Conservation (phyloP, 106 monocot species). For the Hemerocallis citrina region DNA sequence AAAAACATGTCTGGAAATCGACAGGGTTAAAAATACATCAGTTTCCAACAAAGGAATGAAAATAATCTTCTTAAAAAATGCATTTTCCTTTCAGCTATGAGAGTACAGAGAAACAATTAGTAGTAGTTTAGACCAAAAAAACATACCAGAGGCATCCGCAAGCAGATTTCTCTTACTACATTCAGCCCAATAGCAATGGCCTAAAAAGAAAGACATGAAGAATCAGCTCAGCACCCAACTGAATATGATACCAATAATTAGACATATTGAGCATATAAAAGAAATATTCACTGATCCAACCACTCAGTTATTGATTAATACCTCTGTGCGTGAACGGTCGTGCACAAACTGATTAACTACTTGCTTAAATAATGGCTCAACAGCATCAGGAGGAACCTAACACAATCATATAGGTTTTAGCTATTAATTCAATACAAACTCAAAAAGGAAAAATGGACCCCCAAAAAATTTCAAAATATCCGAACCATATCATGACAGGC, state of each 20-base stretch:
- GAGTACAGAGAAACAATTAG: background rate
- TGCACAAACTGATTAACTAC: conserved; percentile 91
- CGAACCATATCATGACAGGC: conserved; percentile 95
- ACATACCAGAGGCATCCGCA: conserved; percentile 88
- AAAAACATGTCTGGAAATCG: no score
- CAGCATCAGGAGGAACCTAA: conserved; percentile 92
- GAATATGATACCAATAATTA: conserved; percentile 1
- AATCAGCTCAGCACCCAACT: background rate
- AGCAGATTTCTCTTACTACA: conserved; percentile 83
- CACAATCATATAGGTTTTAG: no score
- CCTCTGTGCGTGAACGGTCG: conserved; percentile 82
- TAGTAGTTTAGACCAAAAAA: conserved; percentile 2
- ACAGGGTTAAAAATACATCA: no score
- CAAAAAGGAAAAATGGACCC: no score
- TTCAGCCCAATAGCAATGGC: conserved; percentile 87
- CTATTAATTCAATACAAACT: no score
- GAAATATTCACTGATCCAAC: background rate
- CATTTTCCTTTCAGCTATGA: conserved; percentile 13
- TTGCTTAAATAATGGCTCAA: conserved; percentile 85
- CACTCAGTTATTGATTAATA: conserved; percentile 2
- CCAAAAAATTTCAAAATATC: no score
- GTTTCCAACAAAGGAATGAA: no score
- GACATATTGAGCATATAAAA: background rate
- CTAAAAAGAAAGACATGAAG: conserved; percentile 17
- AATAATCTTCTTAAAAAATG: no score